Conservation (phyloP, 176 grass and related monocot genomes). For the Zizania latifolia region DNA sequence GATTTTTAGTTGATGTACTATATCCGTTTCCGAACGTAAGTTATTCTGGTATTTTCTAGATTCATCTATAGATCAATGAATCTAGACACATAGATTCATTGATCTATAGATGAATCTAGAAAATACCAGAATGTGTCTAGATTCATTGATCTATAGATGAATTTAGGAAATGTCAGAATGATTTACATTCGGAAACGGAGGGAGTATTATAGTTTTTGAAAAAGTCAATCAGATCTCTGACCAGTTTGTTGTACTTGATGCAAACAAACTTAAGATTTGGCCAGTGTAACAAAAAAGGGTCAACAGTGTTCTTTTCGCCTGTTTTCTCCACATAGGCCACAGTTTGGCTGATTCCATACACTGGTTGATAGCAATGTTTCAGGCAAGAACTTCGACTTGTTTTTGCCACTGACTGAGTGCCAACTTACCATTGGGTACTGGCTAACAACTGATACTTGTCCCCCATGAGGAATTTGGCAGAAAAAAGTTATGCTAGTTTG, state of each 20-base stretch:
- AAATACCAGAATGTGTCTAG: too few species aligned
- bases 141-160: too few species aligned
- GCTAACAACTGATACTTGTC: not conserved
- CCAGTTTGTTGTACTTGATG: not conserved
- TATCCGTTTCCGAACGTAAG: too few species aligned
- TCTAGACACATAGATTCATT: too few species aligned
- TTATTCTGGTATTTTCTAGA: too few species aligned
- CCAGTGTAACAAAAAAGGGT: not conserved
- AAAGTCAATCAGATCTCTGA: not conserved
- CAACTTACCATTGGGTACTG: too few species aligned
- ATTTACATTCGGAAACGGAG: too few species aligned
- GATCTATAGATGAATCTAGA: too few species aligned
- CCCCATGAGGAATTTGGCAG: not conserved
- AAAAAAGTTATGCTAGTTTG: too few species aligned
- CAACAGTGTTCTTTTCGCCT: not conserved
- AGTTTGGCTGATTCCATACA: not conserved
- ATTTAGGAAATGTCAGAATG: too few species aligned
- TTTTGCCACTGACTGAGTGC: not conserved
- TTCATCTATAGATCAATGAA: too few species aligned
- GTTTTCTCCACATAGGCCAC: not conserved
- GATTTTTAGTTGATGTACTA: not conserved
- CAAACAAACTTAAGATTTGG: not conserved
- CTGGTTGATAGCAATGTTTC: not conserved
- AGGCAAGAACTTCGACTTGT: not conserved
- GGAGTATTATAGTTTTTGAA: not conserved